Evolutionary conservation across 345 rosid genomes (phyloP).

Genomic region (Psidium friedrichsthalianum): DNA sequence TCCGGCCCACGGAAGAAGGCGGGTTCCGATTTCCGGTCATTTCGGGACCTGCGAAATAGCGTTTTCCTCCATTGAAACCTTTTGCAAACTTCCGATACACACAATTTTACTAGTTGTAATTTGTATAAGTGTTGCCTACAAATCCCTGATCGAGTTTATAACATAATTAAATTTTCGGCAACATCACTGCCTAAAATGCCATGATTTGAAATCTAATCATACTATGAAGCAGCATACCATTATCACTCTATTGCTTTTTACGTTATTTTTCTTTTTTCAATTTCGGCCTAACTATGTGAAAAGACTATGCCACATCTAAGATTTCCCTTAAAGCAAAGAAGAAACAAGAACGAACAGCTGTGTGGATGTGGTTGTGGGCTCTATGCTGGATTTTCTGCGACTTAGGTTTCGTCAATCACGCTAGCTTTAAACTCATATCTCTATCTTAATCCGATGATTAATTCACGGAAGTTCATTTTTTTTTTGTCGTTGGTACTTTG

Average conservation of each 20-base stretch:
- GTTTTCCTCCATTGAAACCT: background rate
- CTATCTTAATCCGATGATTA: background rate
- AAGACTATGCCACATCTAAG: background rate
- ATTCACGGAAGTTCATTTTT: background rate
- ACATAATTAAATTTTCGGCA: background rate
- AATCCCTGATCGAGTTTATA: background rate
- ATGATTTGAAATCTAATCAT: background rate
- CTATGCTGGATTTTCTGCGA: background rate
- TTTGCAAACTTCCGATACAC: background rate
- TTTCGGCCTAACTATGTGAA: background rate
- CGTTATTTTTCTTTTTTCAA: background rate
- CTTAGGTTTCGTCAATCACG: background rate
- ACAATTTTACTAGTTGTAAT: background rate
- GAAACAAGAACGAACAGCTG: background rate
- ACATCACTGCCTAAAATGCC: background rate
- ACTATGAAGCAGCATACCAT: background rate
- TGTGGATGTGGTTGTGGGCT: background rate
- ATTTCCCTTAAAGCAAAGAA: background rate
- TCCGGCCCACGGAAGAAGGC: constrained; percentile 70
- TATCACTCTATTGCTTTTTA: background rate
- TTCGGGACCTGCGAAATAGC: constrained; percentile 56
- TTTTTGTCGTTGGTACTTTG: background rate
- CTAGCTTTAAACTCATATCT: background rate
- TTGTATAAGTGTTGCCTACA: background rate
- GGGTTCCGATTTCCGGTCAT: constrained; percentile 69